These are phyloP conservation scores for Eleusine indica DNA, from an alignment of 176 grass and related monocot species.

Conservation along the genomic window DNA sequence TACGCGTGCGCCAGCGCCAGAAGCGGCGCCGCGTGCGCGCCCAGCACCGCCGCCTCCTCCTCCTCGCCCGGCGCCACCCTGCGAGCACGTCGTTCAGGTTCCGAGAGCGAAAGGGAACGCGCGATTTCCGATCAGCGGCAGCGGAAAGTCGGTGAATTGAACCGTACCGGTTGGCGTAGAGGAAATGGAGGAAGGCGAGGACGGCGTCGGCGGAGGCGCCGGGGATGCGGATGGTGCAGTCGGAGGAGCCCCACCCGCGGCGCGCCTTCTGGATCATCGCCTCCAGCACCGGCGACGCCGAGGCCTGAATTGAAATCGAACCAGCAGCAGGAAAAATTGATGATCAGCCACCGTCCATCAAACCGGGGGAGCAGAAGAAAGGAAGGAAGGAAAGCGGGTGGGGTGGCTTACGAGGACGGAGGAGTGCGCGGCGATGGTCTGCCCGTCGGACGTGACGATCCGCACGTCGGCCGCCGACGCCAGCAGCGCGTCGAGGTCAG, in stretches of 20 bases:
- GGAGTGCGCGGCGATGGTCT: slow-evolving; percentile 72
- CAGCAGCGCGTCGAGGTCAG: slow-evolving; percentile 41
- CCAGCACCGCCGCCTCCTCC: slow-evolving; percentile 39
- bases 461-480: slow-evolving; percentile 56
- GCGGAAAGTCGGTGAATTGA: too few relatives aligned
- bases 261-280: slow-evolving; percentile 58
- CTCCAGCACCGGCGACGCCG: slow-evolving; percentile 79
- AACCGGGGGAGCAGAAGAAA: too few relatives aligned
- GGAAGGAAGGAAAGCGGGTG: too few relatives aligned
- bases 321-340: not conserved
- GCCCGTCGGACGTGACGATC: slow-evolving; percentile 77
- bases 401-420: slow-evolving; percentile 61
- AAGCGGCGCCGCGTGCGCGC: slow-evolving; percentile 57
- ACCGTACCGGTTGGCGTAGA: slow-evolving; percentile 36
- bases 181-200: slow-evolving; percentile 67
- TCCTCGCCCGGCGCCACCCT: slow-evolving; percentile 27
- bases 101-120: too few relatives aligned
- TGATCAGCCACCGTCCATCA: not conserved
- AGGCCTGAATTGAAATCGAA: slow-evolving; percentile 32
- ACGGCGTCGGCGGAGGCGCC: slow-evolving; percentile 66
- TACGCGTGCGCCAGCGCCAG: slow-evolving; percentile 87
- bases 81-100: not conserved
- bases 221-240: slow-evolving; percentile 55
- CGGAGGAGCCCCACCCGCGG: slow-evolving; percentile 30
- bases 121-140: too few relatives aligned